A percentile compares a stretch with the other conserved stretches of the same genome.
phyloP scores from a whole-genome alignment of 441 rosid species.

The Corymbia citriodora region DNA sequence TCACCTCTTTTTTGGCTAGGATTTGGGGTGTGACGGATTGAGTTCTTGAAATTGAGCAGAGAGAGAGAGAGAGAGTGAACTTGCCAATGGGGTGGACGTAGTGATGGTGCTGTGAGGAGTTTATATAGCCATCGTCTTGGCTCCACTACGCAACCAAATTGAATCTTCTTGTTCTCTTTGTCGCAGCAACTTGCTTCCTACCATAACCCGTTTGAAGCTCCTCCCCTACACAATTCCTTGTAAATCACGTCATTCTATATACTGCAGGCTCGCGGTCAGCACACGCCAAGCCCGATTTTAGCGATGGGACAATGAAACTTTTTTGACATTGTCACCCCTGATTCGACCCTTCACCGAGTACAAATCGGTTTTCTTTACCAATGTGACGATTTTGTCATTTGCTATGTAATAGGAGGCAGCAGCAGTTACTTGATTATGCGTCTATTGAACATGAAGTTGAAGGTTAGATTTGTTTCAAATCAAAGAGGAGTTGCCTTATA shows the following conservation, averaged over 20 bases:
- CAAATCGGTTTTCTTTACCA: not conserved
- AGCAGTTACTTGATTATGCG: not conserved
- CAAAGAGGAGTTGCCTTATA: not conserved
- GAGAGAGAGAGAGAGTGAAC: not conserved
- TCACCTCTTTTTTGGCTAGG: too few species aligned
- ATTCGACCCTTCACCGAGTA: not conserved
- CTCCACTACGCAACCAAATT: not conserved
- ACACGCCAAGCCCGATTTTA: not conserved
- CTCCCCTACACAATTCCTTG: not conserved
- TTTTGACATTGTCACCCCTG: not conserved
- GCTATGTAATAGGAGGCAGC: not conserved
- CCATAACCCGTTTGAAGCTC: not conserved
- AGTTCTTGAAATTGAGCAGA: not conserved
- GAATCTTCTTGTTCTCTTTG: not conserved
- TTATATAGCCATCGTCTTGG: not conserved
- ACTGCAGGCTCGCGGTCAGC: not conserved
- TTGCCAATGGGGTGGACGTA: not conserved
- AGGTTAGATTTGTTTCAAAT: not conserved
- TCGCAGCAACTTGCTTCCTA: not conserved
- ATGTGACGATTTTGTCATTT: not conserved
- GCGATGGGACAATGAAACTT: not conserved
- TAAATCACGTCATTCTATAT: not conserved
- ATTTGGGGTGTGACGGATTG: too few species aligned
- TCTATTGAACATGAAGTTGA: not conserved
- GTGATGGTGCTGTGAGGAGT: not conserved